Evolutionary conservation across 108 stramenopile genomes (phyloP).

Genomic region (Discostella stelligeroides): DNA sequence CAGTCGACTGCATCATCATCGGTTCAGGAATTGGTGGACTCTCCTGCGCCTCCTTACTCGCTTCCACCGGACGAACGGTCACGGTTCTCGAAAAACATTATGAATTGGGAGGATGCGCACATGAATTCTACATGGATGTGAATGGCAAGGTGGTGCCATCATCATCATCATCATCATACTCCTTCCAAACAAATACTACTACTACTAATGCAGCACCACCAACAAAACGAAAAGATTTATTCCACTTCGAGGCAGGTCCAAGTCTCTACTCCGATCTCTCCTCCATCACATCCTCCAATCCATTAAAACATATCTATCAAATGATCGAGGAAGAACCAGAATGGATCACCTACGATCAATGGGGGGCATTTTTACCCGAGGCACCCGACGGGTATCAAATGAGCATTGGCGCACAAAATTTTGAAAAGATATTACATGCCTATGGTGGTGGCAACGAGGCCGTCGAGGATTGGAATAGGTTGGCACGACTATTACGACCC

Average conservation of each 20-base stretch:
- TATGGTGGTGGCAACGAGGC: slow-evolving; percentile 81
- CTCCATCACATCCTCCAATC: slow-evolving; percentile 83
- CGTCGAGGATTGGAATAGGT: slow-evolving; percentile 68
- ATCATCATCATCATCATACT: too few relatives aligned
- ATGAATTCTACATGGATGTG: slow-evolving; percentile 56
- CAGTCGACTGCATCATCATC: slow-evolving; percentile 84
- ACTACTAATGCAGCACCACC: background rate
- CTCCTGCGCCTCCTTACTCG: slow-evolving; percentile 79
- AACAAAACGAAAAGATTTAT: slow-evolving; percentile 53
- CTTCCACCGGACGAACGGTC: slow-evolving; percentile 62
- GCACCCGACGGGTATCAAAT: slow-evolving; percentile 75
- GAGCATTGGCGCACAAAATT: slow-evolving; percentile 82
- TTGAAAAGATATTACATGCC: slow-evolving; percentile 60
- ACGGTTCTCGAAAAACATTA: slow-evolving; percentile 88
- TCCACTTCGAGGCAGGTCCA: slow-evolving; percentile 95
- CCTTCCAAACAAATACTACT: too few relatives aligned
- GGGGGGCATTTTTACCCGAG: slow-evolving; percentile 87
- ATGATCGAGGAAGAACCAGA: slow-evolving; percentile 86
- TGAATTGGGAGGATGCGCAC: slow-evolving; percentile 79
- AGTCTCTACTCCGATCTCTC: slow-evolving; percentile 88
- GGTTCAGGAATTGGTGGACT: slow-evolving; percentile 90
- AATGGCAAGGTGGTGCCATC: slow-evolving; percentile 30
- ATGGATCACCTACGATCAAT: slow-evolving; percentile 86
- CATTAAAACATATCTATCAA: slow-evolving; percentile 93
- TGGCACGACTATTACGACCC: slow-evolving; percentile 72